Conservation (phyloP, 257 asterid species). For the Gentiana macrophylla region DNA sequence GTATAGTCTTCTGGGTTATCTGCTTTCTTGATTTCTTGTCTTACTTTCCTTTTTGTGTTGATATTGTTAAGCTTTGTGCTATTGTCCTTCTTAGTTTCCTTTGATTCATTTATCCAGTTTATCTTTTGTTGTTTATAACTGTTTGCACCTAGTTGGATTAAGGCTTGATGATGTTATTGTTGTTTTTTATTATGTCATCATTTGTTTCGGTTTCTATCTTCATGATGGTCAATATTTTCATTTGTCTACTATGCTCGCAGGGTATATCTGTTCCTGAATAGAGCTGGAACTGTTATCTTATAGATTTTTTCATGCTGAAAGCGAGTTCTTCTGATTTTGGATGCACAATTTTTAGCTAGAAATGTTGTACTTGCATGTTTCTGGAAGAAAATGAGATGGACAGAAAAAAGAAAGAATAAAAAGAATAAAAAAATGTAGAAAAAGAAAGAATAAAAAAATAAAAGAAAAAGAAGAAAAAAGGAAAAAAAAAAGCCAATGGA, state of each 20-base stretch:
- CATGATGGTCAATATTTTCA: slow-evolving; percentile 15
- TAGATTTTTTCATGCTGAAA: no score
- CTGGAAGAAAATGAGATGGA: slow-evolving; percentile 1
- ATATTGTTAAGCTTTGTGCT: no score
- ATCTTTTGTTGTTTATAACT: no score
- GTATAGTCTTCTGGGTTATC: no score
- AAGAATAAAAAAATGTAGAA: background rate
- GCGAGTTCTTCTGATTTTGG: slow-evolving; percentile 24
- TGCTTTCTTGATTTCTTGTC: no score
- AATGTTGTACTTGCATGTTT: slow-evolving; percentile 26
- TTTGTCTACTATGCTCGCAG: slow-evolving; percentile 61
- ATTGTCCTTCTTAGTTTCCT: no score
- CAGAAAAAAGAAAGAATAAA: slow-evolving; percentile 3
- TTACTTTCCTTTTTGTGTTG: no score
- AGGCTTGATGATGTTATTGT: no score
- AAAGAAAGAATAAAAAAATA: background rate
- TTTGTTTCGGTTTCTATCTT: slow-evolving; percentile 13
- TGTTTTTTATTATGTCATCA: no score
- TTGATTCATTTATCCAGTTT: no score
- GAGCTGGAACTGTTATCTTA: slow-evolving; percentile 24
- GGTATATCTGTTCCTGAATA: slow-evolving; percentile 52
- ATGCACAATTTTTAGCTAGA: slow-evolving; percentile 18
- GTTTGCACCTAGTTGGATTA: no score
- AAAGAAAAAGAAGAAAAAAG: background rate
- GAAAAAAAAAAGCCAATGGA: background rate